Conservation (phyloP, 352 stramenopile species). For the Pythium phragmiticola region DNA sequence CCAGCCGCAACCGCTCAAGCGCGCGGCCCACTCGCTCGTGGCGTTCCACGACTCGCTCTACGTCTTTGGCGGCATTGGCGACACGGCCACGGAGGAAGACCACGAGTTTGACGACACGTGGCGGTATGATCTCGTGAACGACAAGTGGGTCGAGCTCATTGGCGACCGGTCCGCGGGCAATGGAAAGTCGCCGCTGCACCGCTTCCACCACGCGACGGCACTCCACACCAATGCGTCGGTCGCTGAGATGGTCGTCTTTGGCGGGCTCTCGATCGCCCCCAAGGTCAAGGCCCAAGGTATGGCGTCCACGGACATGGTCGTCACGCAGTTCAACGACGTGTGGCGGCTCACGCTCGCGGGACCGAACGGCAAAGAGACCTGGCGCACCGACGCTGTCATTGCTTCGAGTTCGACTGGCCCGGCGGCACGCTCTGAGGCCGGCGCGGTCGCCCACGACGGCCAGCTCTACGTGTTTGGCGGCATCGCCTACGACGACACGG, state of each 20-base stretch:
- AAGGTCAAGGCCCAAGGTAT: not conserved
- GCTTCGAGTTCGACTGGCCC: conserved; percentile 12
- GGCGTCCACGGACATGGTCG: conserved; percentile 7
- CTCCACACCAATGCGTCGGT: conserved; percentile 24
- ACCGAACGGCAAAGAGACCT: conserved; percentile 23
- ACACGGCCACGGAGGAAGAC: conserved; percentile 35
- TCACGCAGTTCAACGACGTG: conserved; percentile 33
- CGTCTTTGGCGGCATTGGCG: conserved; percentile 58
- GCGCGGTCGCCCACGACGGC: conserved; percentile 43
- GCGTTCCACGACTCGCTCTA: conserved; percentile 53
- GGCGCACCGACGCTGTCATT: conserved; percentile 15
- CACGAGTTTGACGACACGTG: conserved; percentile 78
- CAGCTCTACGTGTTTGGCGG: conserved; percentile 66
- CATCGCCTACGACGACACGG: conserved; percentile 58
- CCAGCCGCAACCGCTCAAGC: conserved; percentile 33
- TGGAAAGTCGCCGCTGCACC: conserved; percentile 11
- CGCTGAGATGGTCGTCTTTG: conserved; percentile 29
- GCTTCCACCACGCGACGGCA: conserved; percentile 27
- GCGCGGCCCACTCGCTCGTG: conserved; percentile 53
- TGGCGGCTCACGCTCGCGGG: conserved; percentile 32
- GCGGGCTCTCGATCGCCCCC: conserved; percentile 22
- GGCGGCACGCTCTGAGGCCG: conserved; percentile 46
- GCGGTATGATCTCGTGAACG: conserved; percentile 24
- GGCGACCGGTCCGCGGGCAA: not conserved
- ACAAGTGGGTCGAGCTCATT: conserved; percentile 18